Base-by-base conservation (phyloP, 805 yeast species). In the Danielia oregonensis region DNA sequence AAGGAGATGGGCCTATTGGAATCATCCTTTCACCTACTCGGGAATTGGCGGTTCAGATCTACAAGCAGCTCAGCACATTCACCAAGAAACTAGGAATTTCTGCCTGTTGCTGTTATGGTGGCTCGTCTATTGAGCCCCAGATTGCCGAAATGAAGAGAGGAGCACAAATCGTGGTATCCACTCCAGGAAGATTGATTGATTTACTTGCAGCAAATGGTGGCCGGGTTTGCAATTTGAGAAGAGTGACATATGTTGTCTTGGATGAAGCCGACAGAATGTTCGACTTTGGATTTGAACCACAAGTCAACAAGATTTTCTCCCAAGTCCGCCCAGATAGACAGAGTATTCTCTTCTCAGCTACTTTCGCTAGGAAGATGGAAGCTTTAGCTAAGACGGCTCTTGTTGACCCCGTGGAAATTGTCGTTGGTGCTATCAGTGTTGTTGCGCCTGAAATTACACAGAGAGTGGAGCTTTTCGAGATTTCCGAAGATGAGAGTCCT, bases 221-320 rank as follows among this genome's bases (percentile, higher is more conserved):
- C 0, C 70, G 86, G 32, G 76, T 88, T 1, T 69, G 84, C 3
- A 80, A 78, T 41, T 65, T 93, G 5, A 62, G 67, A 18, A 63
- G 89, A 27, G 78, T 84, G 5, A 80, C 96, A 0, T 87, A 81
- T 56, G 70, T 87, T n/a, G 94, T 89, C 0, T 63, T 93, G 39
- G 98, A 93, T 55, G 98, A 93, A 54, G 97, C 97, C 1, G 98
- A 93, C 59, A 64, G 98, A 43, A 80, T 93, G 84, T 91, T 91
- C 63, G 98, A 93, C 57, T 67, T 93, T 74, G 98, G 98, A 1
- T 93, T 93, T 61, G 97, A 87, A 49, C 97, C 98, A 0, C 98
- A 93, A 54, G 87, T 93, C 4, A 78, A 75, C 46, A 86, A 86
- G 49, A 82, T 93, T 15, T 68, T 88, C 53, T 68, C 74, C 11